Evolutionary conservation across 345 rosid genomes (phyloP), one percentile per base, ranked within the genome.

Genomic region (Linum tenue): DNA sequence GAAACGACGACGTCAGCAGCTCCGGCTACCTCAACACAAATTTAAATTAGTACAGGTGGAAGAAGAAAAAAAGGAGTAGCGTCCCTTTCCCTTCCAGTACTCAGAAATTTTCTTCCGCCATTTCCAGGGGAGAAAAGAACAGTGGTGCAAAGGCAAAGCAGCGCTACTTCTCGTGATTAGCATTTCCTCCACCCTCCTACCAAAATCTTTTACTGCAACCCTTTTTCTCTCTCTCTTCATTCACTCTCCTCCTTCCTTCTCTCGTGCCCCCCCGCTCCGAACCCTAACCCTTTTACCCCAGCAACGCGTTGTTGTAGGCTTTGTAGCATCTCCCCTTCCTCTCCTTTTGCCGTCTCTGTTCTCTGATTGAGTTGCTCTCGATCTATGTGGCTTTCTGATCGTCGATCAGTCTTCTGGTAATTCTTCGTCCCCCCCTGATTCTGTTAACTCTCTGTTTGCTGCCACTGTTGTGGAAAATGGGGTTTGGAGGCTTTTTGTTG

Each of bases 101-200:
- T n/a, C n/a, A n/a, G n/a, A 48, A 48, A 48, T 15, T 48, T 48
- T 15, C 12, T 48, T 48, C 53, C 53, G 53, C 53, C 53, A 48
- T 48, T 48, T 48, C 53, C 53, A 48, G 53, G 53, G 53, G 53
- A 48, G 53, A 48, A 48, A 48, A 48, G 53, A 48, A 48, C 53
- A 48, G 53, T 48, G n/a, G 53, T 8, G 7, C 53, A 48, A 15
- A 48, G 53, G n/a, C n/a, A n/a, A n/a, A n/a, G n/a, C n/a, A n/a
- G 53, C 53, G 53, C 12, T 15, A 48, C 53, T 48, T 48, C 53
- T 15, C 53, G 53, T 48, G 53, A 48, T 48, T 48, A n/a, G 8
- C 53, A 48, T 48, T 48, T 48, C 12, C 53, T 15, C 53, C 12
- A 3, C 53, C 53, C 53, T 9, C 53, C 53, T 9, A 48, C 53